A percentile compares a stretch with the other conserved stretches of the same genome.
Conservation (phyloP, 1,139 yeast genomes). For the Candida sanyaensis region DNA sequence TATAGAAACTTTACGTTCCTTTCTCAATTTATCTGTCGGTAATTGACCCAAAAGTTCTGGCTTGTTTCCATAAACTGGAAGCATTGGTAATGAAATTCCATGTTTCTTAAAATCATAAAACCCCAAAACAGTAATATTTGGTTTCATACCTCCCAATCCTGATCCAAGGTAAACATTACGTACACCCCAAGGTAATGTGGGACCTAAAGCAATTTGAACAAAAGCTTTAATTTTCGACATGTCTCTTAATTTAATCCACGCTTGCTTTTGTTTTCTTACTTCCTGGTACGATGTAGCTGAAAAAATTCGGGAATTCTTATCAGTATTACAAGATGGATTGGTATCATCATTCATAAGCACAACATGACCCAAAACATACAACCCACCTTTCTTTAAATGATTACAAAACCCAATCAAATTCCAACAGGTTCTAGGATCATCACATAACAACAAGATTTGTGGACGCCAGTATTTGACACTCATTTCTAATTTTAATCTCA, state of each 20-base stretch:
- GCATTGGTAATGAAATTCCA: conserved; percentile 33
- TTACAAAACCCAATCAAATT: conserved; percentile 91
- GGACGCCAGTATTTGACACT: conserved; percentile 99
- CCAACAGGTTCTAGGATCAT: conserved; percentile 91
- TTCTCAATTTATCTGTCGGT: conserved; percentile 82
- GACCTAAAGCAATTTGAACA: conserved; percentile 88
- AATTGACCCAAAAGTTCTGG: conserved; percentile 29
- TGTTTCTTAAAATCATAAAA: conserved; percentile 66
- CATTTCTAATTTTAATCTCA: conserved; percentile 76
- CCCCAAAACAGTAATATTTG: conserved; percentile 90
- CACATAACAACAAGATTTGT: conserved; percentile 82
- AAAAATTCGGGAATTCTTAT: conserved; percentile 25
- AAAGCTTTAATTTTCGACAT: conserved; percentile 81
- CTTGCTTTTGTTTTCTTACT: conserved; percentile 67
- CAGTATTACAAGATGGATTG: conserved; percentile 14
- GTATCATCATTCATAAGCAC: conserved; percentile 58
- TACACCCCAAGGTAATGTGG: conserved; percentile 93
- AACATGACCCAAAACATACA: conserved; percentile 91
- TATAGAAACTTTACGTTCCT: conserved; percentile 67
- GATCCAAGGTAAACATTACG: conserved; percentile 88
- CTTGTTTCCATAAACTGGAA: conserved; percentile 19
- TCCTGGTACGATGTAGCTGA: conserved; percentile 53
- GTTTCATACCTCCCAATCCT: conserved; percentile 96
- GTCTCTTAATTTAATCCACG: conserved; percentile 85
- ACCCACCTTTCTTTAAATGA: conserved; percentile 90